Percentiles rank a stretch among this genome's conserved stretches.
Evolutionary conservation across 306 rosid genomes (phyloP).

Genomic region (Prinsepia uniflora): DNA sequence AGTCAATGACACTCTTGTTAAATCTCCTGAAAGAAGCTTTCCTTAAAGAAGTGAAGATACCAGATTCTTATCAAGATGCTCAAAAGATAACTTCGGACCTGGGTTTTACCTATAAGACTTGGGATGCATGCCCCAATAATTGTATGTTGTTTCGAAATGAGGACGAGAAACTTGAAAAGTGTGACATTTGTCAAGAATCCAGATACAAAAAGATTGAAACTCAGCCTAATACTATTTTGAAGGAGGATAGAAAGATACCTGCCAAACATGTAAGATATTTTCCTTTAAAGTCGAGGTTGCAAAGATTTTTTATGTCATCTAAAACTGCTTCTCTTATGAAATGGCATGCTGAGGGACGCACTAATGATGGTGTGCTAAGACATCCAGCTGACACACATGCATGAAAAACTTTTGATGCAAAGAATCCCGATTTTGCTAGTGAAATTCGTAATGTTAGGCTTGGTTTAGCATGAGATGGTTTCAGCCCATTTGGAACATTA

Average conservation of each 20-base stretch:
- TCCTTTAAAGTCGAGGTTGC: background rate
- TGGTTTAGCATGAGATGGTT: too few relatives aligned
- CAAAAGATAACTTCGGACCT: background rate
- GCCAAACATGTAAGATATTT: slow-evolving; percentile 8
- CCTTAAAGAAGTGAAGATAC: background rate
- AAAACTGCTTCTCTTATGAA: background rate
- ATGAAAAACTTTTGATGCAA: background rate
- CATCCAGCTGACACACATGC: background rate
- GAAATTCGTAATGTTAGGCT: too few relatives aligned
- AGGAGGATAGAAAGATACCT: background rate
- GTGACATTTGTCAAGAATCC: too few relatives aligned
- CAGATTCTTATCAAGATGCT: background rate
- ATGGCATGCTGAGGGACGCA: background rate
- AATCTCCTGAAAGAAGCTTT: background rate
- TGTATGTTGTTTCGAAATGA: too few relatives aligned
- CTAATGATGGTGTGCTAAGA: background rate
- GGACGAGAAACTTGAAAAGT: too few relatives aligned
- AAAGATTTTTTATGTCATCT: background rate
- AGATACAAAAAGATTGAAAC: too few relatives aligned
- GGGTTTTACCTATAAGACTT: background rate
- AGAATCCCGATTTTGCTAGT: background rate
- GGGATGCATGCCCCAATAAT: background rate
- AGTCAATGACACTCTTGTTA: background rate
- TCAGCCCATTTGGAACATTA: too few relatives aligned
- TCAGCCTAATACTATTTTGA: background rate